Base-by-base conservation (phyloP, 148 eudicot genomes). In the Silene conica region DNA sequence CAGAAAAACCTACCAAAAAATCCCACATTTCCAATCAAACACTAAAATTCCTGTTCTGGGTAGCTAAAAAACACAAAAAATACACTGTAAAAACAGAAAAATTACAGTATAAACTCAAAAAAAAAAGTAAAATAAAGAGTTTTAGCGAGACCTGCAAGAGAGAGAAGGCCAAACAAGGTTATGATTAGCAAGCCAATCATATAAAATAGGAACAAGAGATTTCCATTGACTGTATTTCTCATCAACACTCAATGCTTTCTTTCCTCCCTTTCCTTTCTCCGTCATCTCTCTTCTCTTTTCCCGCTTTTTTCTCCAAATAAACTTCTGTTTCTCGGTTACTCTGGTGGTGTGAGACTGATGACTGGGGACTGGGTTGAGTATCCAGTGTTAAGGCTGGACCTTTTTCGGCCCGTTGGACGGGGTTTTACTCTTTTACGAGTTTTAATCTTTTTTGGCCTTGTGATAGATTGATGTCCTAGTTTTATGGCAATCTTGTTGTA, bases 111-210 rank as follows among this genome's bases (percentile, higher is more conserved):
- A 57, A 61, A 61, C 12, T 0, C 11, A 16, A 50, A 72, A 11
- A 41, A 21, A 72, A 31, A 7, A 6, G 6, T n/a, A 50, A 52
- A 43, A 52, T 28, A 67, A 69, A 73, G 70, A 54, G 63, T 38
- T 38, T 38, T 70, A 57, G 60, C 54, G 50, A 74, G 13, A 92
- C 98, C 98, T 79, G 90, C 98, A 90, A 60, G 98, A 93, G 43
- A 90, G 96, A 43, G 98, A 93, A 18, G 96, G 98, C 98, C 96
- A 93, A 63, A 93, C 82, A 67, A 93, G 98, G 73, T 90, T 93
- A 79, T 93, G 98, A 58, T 93, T 93, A 25, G 96, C 89, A 25
- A 93, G 84, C 98, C 98, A 93, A 74, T 93, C 98, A 74, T 93
- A 93, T 69, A 93, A 90, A 43, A 93, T 81, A 0, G 98, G 98